These are phyloP conservation scores for Mitragyna speciosa DNA, from an alignment of 257 asterid genomes.

Conservation along the genomic window DNA sequence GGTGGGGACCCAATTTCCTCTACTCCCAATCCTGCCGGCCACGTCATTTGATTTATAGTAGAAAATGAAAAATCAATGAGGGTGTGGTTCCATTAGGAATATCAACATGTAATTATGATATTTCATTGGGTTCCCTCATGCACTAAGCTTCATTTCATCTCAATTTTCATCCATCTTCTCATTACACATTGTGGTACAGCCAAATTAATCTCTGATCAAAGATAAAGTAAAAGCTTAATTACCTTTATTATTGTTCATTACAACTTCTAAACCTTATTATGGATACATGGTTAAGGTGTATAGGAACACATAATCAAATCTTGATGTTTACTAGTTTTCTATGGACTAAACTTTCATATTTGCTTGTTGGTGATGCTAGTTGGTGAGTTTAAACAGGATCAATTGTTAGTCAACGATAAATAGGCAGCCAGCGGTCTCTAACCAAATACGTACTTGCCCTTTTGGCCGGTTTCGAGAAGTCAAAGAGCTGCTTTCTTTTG, in stretches of 20 bases:
- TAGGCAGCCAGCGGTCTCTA: not conserved
- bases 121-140: slow-evolving; percentile 11
- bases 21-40: slow-evolving; percentile 13
- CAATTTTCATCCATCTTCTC: not conserved
- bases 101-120: slow-evolving; percentile 16
- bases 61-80: slow-evolving; percentile 9
- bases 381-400: not conserved
- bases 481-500: slow-evolving; percentile 25
- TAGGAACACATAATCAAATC: not conserved
- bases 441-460: slow-evolving; percentile 33
- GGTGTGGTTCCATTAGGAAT: not conserved
- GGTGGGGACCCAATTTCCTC: slow-evolving; percentile 6
- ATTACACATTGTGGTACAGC: not conserved
- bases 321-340: too few relatives aligned
- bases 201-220: not conserved
- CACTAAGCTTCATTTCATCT: not conserved
- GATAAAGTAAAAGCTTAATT: not conserved
- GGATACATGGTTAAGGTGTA: too few relatives aligned
- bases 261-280: not conserved
- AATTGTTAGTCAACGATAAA: slow-evolving; percentile 4
- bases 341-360: not conserved
- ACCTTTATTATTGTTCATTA: not conserved
- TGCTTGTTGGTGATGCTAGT: not conserved
- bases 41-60: not conserved
- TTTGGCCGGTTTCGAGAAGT: slow-evolving; percentile 42